Percentiles rank a stretch among this genome's conserved stretches.
Conservation (phyloP, 2,329 filamentous ascomycete genomes). For the Colletotrichum liriopes region DNA sequence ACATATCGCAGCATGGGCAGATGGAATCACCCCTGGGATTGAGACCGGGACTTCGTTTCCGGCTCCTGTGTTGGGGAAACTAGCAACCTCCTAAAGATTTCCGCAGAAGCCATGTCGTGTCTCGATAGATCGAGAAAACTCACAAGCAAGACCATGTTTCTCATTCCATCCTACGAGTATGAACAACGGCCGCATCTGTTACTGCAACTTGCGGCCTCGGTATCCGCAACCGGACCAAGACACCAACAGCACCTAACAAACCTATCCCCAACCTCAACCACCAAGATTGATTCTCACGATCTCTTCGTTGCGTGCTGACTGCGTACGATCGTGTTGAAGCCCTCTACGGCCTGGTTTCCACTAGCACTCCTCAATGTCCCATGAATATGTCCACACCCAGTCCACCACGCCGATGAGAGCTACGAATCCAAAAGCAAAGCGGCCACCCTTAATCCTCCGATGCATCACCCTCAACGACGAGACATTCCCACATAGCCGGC, state of each 20-base stretch:
- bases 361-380: not conserved
- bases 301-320: not conserved
- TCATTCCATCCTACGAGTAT: not conserved
- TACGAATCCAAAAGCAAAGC: not conserved
- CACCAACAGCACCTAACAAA: not conserved
- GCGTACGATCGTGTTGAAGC: not conserved
- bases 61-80: not conserved
- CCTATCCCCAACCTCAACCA: not conserved
- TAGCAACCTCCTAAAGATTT: not conserved
- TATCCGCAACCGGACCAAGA: not conserved
- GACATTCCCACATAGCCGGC: not conserved
- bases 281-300: not conserved
- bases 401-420: not conserved
- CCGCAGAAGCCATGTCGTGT: accelerated
- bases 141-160: not conserved
- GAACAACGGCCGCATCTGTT: not conserved
- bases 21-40: not conserved
- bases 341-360: no score
- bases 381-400: not conserved
- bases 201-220: not conserved
- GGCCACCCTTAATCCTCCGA: not conserved
- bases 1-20: not conserved
- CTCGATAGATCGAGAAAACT: not conserved
- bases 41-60: not conserved
- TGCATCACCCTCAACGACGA: not conserved